Evolutionary conservation across 108 stramenopile genomes (phyloP).

Genomic region (Cyclotella atomus): DNA sequence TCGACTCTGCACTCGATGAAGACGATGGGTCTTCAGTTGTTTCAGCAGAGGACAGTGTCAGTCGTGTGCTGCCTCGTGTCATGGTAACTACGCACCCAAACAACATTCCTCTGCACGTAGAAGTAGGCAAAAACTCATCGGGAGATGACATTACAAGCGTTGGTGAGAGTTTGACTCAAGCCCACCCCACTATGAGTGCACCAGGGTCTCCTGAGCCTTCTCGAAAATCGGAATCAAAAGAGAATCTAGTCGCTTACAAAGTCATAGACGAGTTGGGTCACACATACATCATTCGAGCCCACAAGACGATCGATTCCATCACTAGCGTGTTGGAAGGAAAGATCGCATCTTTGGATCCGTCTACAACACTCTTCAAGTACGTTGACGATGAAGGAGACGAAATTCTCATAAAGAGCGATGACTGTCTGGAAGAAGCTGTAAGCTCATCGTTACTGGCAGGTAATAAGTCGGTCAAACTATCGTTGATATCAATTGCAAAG

Average conservation of each 20-base stretch:
- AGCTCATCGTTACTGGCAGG: slow-evolving; percentile 55
- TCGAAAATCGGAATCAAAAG: neutral
- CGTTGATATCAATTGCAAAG: slow-evolving; percentile 23
- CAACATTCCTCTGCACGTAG: slow-evolving; percentile 81
- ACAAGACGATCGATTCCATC: slow-evolving; percentile 57
- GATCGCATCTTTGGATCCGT: slow-evolving; percentile 43
- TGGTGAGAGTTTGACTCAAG: slow-evolving; percentile 55
- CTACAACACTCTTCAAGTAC: slow-evolving; percentile 68
- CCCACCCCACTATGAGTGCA: slow-evolving; percentile 27
- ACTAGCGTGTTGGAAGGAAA: slow-evolving; percentile 57
- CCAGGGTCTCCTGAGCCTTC: slow-evolving; percentile 27
- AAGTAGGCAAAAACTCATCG: slow-evolving; percentile 53
- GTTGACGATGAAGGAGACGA: slow-evolving; percentile 90
- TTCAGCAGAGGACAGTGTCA: slow-evolving; percentile 39
- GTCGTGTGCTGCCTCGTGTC: slow-evolving; percentile 30
- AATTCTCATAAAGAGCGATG: slow-evolving; percentile 81
- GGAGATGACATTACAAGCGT: slow-evolving; percentile 50
- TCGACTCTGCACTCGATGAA: slow-evolving; percentile 41
- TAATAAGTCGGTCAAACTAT: slow-evolving; percentile 70
- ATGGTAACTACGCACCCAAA: slow-evolving; percentile 55
- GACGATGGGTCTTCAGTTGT: slow-evolving; percentile 41
- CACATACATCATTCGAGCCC: slow-evolving; percentile 75
- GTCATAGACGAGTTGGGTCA: slow-evolving; percentile 75
- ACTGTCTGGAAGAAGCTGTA: slow-evolving; percentile 80
- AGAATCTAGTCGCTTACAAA: slow-evolving; percentile 63